Evolutionary conservation across 257 asterid genomes (phyloP).

Genomic region (Ehretia macrophylla): DNA sequence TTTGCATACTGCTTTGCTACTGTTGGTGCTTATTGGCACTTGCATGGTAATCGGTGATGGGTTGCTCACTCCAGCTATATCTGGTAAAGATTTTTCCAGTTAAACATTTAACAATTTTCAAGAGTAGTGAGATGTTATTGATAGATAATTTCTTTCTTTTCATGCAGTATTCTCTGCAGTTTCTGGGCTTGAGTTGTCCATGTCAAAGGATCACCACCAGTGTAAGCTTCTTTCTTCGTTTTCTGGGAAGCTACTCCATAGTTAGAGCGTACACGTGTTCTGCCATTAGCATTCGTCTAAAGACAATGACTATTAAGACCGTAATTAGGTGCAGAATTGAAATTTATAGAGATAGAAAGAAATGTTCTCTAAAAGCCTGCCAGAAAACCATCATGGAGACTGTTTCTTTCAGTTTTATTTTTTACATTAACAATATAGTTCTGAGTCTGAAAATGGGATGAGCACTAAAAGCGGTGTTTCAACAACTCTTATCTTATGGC

Average conservation of each 20-base stretch:
- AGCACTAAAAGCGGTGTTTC: too few relatives aligned
- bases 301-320: background rate
- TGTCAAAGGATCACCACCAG: constrained; percentile 94
- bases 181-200: constrained; percentile 91
- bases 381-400: too few relatives aligned
- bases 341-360: too few relatives aligned
- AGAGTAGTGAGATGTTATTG: constrained; percentile 3
- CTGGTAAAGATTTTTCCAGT: constrained; percentile 40
- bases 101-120: constrained; percentile 10
- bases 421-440: too few relatives aligned
- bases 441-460: too few relatives aligned
- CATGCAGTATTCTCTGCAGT: constrained; percentile 88
- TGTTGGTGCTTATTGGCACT: constrained; percentile 89
- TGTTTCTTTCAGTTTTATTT: too few relatives aligned
- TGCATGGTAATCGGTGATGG: constrained; percentile 99
- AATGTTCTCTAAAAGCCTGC: too few relatives aligned
- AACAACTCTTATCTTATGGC: background rate
- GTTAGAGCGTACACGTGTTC: too few relatives aligned
- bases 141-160: constrained; percentile 5
- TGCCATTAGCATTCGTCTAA: too few relatives aligned
- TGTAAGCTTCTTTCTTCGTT: constrained; percentile 50
- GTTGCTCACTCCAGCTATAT: constrained; percentile 90
- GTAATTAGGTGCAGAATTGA: background rate
- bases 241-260: background rate
- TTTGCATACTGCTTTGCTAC: constrained; percentile 73